These are phyloP conservation scores for Zasmidium angulare DNA, from an alignment of 2,329 filamentous ascomycete genomes.

Conservation along the genomic window DNA sequence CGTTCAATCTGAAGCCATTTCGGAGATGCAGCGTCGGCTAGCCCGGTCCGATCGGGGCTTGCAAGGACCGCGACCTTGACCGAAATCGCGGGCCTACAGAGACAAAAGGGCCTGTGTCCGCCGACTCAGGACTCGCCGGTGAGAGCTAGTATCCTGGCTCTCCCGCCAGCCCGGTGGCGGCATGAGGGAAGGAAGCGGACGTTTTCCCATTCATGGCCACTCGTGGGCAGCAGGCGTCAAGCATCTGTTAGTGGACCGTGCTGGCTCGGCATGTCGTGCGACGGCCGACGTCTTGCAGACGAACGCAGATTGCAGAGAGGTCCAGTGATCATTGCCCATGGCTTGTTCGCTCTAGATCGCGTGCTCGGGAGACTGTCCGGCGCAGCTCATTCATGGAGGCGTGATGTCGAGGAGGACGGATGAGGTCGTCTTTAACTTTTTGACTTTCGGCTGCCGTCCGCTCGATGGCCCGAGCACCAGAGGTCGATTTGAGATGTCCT, in stretches of 20 bases:
- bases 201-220: not conserved
- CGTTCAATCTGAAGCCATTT: too few species aligned
- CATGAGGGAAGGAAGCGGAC: not conserved
- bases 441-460: constrained; percentile 1
- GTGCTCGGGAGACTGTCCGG: not conserved
- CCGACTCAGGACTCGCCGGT: not conserved
- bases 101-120: too few species aligned
- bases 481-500: too few species aligned
- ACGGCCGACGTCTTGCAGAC: not conserved
- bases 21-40: not conserved
- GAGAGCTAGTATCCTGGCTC: not conserved
- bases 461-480: not conserved
- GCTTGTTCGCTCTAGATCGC: not conserved
- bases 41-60: not conserved
- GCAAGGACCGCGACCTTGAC: not conserved
- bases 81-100: not conserved
- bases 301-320: not conserved
- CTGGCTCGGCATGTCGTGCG: not conserved
- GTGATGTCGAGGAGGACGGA: not conserved
- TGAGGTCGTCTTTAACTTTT: constrained; percentile 8
- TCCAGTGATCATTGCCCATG: not conserved
- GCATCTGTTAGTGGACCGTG: too few species aligned
- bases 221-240: too few species aligned
- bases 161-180: not conserved
- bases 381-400: not conserved